These are phyloP conservation scores for Hyphodiscus sp. DNA, from an alignment of 2,329 filamentous ascomycete genomes.

Conservation along the genomic window DNA sequence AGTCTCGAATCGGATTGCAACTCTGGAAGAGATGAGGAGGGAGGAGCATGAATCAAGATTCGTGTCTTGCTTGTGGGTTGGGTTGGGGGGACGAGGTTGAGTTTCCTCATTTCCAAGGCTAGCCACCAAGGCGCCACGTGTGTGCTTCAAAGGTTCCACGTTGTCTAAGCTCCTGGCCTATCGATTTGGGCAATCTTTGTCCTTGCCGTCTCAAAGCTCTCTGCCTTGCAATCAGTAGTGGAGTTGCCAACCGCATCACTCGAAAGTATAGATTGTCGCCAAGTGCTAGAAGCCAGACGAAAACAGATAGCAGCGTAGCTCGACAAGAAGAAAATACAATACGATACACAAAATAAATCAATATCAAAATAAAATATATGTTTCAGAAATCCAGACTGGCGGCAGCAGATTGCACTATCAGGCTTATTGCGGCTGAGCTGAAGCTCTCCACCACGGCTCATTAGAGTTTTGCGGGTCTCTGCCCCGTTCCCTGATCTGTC, in stretches of 20 bases:
- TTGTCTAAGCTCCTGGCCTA: conserved; percentile 1
- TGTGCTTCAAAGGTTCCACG: not conserved
- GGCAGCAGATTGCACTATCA: conserved; percentile 3
- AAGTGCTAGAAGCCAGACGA: not conserved
- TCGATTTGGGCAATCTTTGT: not conserved
- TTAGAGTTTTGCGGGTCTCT: conserved; percentile 7
- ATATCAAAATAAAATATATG: not conserved
- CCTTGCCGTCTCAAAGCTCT: not conserved
- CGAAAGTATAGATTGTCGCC: not conserved
- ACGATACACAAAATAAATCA: too few relatives aligned
- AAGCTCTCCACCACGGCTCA: not conserved
- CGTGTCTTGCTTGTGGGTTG: not conserved
- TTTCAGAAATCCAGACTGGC: not conserved
- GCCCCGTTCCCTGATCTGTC: not conserved
- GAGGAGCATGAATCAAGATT: too few relatives aligned
- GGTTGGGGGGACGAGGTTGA: not conserved
- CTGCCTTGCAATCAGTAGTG: too few relatives aligned
- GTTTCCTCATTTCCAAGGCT: not conserved
- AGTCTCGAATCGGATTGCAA: not conserved
- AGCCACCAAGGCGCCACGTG: conserved; percentile 3
- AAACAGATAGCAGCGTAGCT: not conserved
- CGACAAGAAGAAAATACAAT: not conserved
- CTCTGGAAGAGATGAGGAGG: not conserved
- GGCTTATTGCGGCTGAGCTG: conserved; percentile 1
- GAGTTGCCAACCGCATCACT: too few relatives aligned